These are phyloP conservation scores for Salix koriyanagi DNA, from an alignment of 345 rosid genomes.

Conservation along the genomic window DNA sequence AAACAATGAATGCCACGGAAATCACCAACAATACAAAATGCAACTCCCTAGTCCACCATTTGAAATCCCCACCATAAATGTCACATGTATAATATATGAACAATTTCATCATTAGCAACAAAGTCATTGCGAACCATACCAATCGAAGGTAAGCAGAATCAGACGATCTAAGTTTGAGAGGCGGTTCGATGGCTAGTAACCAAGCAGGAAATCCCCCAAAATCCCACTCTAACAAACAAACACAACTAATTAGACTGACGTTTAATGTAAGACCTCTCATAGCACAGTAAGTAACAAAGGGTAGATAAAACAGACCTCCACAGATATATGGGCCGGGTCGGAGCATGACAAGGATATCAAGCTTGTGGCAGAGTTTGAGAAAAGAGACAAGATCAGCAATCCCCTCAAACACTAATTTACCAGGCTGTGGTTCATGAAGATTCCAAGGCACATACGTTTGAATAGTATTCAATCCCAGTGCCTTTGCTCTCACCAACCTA, in stretches of 20 bases:
- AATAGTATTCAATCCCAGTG: constrained; percentile 80
- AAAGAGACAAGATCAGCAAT: constrained; percentile 69
- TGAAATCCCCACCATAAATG: not conserved
- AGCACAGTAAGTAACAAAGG: not conserved
- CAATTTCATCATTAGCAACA: not conserved
- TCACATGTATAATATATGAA: not conserved
- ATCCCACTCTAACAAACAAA: constrained; percentile 76
- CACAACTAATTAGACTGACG: not conserved
- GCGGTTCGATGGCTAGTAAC: constrained; percentile 70
- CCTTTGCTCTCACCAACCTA: constrained; percentile 77
- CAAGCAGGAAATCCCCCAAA: constrained; percentile 93
- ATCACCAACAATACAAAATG: not conserved
- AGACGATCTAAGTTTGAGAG: constrained; percentile 62
- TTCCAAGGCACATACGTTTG: constrained; percentile 96
- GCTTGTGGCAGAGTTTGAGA: constrained; percentile 73
- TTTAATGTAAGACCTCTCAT: not conserved
- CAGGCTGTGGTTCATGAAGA: constrained; percentile 87
- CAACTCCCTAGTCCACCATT: not conserved
- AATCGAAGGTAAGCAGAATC: constrained; percentile 67
- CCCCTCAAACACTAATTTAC: constrained; percentile 63
- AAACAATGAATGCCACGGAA: not conserved
- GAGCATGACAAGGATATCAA: constrained; percentile 81
- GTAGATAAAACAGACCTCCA: constrained; percentile 50
- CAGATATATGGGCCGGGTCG: constrained; percentile 94
- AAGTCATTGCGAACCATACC: constrained; percentile 37